These are phyloP conservation scores for Blastocrithidia nonstop DNA, from an alignment of 208 protist genomes.

Conservation along the genomic window DNA sequence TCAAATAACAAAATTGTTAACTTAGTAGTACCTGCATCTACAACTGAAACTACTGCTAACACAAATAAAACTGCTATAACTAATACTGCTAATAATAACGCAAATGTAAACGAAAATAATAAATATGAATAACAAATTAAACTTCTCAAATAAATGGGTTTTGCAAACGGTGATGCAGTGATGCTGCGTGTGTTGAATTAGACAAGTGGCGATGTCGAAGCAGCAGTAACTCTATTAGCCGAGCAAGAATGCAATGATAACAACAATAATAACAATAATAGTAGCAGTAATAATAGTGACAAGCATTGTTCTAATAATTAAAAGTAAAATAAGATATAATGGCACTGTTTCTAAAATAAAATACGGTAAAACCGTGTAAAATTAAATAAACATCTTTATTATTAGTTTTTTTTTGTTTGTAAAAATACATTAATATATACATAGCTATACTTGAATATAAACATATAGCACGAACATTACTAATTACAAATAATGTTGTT, in stretches of 20 bases:
- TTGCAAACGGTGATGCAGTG: slow-evolving; percentile 39
- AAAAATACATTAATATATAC: slow-evolving; percentile 1
- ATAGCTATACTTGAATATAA: neutral
- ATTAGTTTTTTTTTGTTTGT: slow-evolving; percentile 6
- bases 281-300: too few relatives aligned
- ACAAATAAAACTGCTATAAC: neutral
- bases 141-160: slow-evolving; percentile 58
- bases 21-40: too few relatives aligned
- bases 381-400: neutral
- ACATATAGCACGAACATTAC: neutral
- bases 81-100: neutral
- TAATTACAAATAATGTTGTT: too few relatives aligned
- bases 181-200: slow-evolving; percentile 32
- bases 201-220: slow-evolving; percentile 48
- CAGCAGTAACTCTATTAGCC: slow-evolving; percentile 51
- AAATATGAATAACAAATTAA: slow-evolving; percentile 7
- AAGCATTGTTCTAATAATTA: neutral
- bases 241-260: slow-evolving; percentile 8
- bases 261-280: neutral
- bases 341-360: neutral
- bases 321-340: neutral
- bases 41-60: neutral
- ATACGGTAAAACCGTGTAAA: neutral
- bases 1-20: too few relatives aligned
- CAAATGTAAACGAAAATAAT: neutral